phyloP scores from a whole-genome alignment of 2,329 filamentous ascomycete genomes.

The Fusarium sp. region DNA sequence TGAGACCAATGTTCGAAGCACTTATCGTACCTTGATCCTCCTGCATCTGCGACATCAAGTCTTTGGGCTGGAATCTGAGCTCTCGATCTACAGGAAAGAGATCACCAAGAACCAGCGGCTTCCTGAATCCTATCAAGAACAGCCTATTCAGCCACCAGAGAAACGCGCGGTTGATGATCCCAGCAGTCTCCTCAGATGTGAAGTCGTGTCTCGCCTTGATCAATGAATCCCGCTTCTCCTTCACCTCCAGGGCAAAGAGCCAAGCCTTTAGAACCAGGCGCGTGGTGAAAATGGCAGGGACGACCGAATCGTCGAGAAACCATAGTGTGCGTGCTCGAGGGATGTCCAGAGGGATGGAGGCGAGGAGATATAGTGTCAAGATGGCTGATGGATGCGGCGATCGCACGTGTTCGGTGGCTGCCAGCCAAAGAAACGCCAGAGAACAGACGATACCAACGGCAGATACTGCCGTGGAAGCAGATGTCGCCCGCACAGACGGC shows the following conservation, averaged over 20 bases:
- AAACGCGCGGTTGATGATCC: slow-evolving; percentile 11
- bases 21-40: slow-evolving; percentile 9
- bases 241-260: slow-evolving; percentile 6
- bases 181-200: slow-evolving; percentile 9
- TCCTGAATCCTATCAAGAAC: slow-evolving; percentile 9
- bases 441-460: slow-evolving; percentile 2
- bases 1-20: slow-evolving; percentile 1
- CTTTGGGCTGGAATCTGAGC: slow-evolving; percentile 10
- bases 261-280: slow-evolving; percentile 5
- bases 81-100: slow-evolving; percentile 10
- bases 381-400: slow-evolving; percentile 6
- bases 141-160: slow-evolving; percentile 9
- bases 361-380: slow-evolving; percentile 7
- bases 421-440: slow-evolving; percentile 6
- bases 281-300: slow-evolving; percentile 10
- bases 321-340: slow-evolving; percentile 4
- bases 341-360: slow-evolving; percentile 1
- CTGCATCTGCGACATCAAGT: slow-evolving; percentile 7
- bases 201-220: slow-evolving; percentile 5
- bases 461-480: slow-evolving; percentile 6
- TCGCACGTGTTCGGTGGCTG: slow-evolving; percentile 6
- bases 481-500: slow-evolving; percentile 6
- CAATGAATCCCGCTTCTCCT: slow-evolving; percentile 8
- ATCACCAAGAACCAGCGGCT: slow-evolving; percentile 9
- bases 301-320: slow-evolving; percentile 7